Percentiles rank a stretch among this genome's conserved stretches.
Evolutionary conservation across 2,329 filamentous ascomycete species (phyloP).

Genomic region (Pseudogymnoascus sp.): DNA sequence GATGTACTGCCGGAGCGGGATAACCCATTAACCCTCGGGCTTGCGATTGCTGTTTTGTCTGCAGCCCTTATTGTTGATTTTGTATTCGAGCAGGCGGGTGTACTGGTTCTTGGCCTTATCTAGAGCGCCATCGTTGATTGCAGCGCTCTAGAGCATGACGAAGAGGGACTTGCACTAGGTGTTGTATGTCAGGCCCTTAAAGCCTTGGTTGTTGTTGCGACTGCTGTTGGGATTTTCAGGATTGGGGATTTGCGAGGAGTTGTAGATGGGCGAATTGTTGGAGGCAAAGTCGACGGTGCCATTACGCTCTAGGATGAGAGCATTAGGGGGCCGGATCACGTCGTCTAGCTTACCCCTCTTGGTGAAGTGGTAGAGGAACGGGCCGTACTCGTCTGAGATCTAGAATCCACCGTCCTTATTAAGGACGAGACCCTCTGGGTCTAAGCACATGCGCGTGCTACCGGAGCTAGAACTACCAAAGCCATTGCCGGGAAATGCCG

Average conservation of each 20-base stretch:
- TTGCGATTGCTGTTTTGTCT: not conserved
- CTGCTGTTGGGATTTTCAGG: conserved; percentile 53
- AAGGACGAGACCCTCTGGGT: conserved; percentile 59
- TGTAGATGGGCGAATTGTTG: conserved; percentile 53
- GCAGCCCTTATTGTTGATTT: conserved; percentile 39
- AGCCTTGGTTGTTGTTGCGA: conserved; percentile 65
- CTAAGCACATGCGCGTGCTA: conserved; percentile 50
- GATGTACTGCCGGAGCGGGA: conserved; percentile 52
- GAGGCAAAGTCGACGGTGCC: conserved; percentile 53
- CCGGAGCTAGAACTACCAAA: conserved; percentile 54
- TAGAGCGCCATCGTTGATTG: conserved; percentile 52
- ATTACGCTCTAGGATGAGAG: conserved; percentile 56
- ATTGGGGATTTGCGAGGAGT: conserved; percentile 31
- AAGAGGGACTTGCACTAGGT: conserved; percentile 56
- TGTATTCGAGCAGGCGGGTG: conserved; percentile 56
- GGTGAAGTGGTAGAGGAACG: conserved; percentile 60
- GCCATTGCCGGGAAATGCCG: conserved; percentile 57
- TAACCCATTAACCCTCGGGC: conserved; percentile 46
- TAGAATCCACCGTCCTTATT: conserved; percentile 54
- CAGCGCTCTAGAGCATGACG: conserved; percentile 56
- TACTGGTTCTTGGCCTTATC: conserved; percentile 46
- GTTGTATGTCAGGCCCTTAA: conserved; percentile 59
- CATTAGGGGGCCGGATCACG: conserved; percentile 56
- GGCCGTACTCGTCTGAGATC: conserved; percentile 63
- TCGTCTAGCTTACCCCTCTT: conserved; percentile 47